Conservation (phyloP, 1,284 basidiomycete genomes). For the Xerocomus minutiporus region DNA sequence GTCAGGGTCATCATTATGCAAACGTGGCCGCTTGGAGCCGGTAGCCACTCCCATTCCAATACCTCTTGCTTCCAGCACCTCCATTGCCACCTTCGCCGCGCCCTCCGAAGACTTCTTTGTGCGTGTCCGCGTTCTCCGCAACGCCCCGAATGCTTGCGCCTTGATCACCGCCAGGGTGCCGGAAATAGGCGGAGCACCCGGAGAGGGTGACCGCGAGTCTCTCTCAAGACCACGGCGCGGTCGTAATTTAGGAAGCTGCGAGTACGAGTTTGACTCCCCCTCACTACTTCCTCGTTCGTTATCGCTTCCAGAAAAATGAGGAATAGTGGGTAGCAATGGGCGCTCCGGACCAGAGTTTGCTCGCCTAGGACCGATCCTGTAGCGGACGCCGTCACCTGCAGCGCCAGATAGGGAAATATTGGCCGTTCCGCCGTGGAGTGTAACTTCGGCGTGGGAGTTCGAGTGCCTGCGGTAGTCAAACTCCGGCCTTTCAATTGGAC, state of each 20-base stretch:
- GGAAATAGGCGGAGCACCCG: constrained; percentile 57
- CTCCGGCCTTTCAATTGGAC: constrained; percentile 49
- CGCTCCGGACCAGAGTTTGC: constrained; percentile 49
- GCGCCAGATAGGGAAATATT: constrained; percentile 57
- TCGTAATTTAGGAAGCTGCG: constrained; percentile 38
- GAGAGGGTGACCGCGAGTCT: constrained; percentile 68
- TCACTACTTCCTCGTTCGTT: constrained; percentile 55
- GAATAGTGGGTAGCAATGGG: constrained; percentile 44
- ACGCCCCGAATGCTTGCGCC: constrained; percentile 78
- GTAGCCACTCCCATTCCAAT: constrained; percentile 55
- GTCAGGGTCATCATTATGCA: constrained; percentile 49
- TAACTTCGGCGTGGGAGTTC: constrained; percentile 52
- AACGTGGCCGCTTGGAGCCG: constrained; percentile 54
- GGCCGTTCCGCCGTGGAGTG: constrained; percentile 66
- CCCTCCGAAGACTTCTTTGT: constrained; percentile 68
- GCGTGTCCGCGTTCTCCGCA: constrained; percentile 69
- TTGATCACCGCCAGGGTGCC: constrained; percentile 83
- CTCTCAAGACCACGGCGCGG: constrained; percentile 44
- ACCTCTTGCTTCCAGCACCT: constrained; percentile 71
- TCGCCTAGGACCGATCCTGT: constrained; percentile 49
- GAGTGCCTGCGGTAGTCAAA: constrained; percentile 61
- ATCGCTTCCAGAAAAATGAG: constrained; percentile 50
- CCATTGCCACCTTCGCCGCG: constrained; percentile 70
- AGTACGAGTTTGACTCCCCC: constrained; percentile 46
- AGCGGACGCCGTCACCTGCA: constrained; percentile 53